Evolutionary conservation across 2,329 filamentous ascomycete species (phyloP).

Genomic region (Sporothrix curviconia): DNA sequence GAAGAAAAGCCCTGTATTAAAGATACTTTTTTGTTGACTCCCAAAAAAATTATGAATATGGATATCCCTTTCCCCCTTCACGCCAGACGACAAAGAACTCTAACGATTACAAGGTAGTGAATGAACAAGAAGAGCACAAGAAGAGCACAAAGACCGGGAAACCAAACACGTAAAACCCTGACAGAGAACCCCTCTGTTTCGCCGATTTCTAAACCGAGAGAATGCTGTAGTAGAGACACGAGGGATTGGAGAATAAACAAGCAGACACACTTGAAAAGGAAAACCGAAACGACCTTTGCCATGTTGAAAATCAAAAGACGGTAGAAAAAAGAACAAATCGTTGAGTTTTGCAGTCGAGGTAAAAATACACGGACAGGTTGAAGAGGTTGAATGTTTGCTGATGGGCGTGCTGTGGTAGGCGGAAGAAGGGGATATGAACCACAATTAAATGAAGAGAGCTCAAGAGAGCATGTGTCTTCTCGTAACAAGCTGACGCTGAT

Average conservation of each 20-base stretch:
- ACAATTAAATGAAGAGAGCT: not conserved
- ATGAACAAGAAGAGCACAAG: not conserved
- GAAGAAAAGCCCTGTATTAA: too few relatives aligned
- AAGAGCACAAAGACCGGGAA: not conserved
- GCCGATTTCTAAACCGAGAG: conserved; percentile 6
- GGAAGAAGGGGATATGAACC: not conserved
- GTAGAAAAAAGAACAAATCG: not conserved
- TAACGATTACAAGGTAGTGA: not conserved
- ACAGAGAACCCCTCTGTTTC: not conserved
- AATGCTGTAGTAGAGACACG: not conserved
- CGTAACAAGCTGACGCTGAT: too few relatives aligned
- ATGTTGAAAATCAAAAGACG: not conserved
- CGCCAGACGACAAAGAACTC: not conserved
- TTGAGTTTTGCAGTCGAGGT: not conserved
- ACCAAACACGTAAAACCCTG: not conserved
- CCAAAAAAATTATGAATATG: too few relatives aligned
- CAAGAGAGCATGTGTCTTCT: too few relatives aligned
- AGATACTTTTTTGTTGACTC: too few relatives aligned
- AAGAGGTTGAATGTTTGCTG: not conserved
- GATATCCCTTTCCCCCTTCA: too few relatives aligned
- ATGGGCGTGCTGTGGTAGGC: not conserved
- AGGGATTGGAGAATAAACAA: too few relatives aligned
- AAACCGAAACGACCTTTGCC: not conserved
- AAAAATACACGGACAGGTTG: not conserved
- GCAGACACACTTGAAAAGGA: not conserved